Base-by-base conservation (phyloP, 768 basidiomycete species). In the Tricholoma matsutake region DNA sequence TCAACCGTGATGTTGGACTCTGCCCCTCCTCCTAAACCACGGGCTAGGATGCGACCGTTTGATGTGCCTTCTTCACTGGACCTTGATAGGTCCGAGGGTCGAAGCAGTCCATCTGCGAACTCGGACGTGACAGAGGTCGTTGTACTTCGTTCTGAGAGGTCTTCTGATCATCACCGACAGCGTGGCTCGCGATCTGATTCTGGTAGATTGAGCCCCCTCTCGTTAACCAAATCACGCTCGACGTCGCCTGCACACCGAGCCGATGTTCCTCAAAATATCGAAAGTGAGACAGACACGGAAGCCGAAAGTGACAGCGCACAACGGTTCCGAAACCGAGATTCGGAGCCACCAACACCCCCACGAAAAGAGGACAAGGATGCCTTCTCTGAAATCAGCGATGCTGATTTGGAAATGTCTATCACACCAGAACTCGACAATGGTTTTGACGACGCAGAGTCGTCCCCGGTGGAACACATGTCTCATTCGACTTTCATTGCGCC, bases 401-500 rank as follows among this genome's bases (percentile, higher is more conserved):
- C 18, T 39, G 29, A 35, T 31, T 45, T 58, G 22, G 58, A 56
- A 28, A 61, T 56, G 8, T 71, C 71, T 28, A 65, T 67, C 18
- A 52, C 68, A 32, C 69, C 71, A 9, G 75, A 79, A 31, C 58
- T 68, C 10, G 79, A 81, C 55, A 77, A 74, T 53, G 72, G 72
- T 54, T 80, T 78, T 2, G 81, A 83, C 20, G 80, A 82, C 20
- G 75, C 75, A 14, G 88, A 89, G 64, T 83, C 84, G 10, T 83
- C 85, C 1, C 83, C 86, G 0, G 83, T 90, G 31, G 84, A 91
- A 69, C 83, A 80, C 45, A 85, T 82, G 10, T 86, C 88, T 7
- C 83, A 83, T 66, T 79, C 89, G 6, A 92, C 92, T 18, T 90
- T 89, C 71, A 91, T 93, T 54, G 90, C 92, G 0, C 94, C 94